These are phyloP conservation scores for Barnettozyma vustinii DNA, from an alignment of 805 yeast genomes.

Conservation along the genomic window DNA sequence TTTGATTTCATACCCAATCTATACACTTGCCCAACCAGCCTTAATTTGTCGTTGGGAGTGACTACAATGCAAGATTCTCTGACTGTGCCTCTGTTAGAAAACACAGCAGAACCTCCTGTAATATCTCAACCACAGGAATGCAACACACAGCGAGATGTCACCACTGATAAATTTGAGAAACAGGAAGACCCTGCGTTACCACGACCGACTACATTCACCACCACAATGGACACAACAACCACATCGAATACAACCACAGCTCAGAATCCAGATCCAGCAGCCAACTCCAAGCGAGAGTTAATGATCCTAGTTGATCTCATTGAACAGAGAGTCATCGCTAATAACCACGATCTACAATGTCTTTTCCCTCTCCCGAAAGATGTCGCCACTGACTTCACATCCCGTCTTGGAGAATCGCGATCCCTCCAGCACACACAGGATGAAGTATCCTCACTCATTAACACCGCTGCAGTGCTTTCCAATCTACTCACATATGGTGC, in stretches of 20 bases:
- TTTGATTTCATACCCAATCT: too few relatives aligned
- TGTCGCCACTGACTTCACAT: not conserved
- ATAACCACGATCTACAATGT: not conserved
- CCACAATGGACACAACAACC: not conserved
- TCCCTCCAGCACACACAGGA: not conserved
- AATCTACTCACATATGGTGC: not conserved
- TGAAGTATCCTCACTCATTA: not conserved
- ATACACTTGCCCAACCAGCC: not conserved
- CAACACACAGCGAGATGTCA: not conserved
- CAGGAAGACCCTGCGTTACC: too few relatives aligned
- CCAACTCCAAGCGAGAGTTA: not conserved
- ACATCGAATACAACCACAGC: not conserved
- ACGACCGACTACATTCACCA: not conserved
- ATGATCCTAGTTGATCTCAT: not conserved
- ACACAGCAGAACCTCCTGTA: too few relatives aligned
- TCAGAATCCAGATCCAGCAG: not conserved
- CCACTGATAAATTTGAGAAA: too few relatives aligned
- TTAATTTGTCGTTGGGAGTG: not conserved
- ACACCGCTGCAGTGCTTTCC: not conserved
- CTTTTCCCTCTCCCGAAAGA: not conserved
- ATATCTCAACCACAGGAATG: too few relatives aligned
- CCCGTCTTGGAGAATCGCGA: not conserved
- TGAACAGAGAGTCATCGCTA: not conserved
- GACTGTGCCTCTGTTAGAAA: too few relatives aligned
- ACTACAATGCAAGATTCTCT: not conserved